Conservation (phyloP, 352 stramenopile species). For the Phytophthora pluvialis region DNA sequence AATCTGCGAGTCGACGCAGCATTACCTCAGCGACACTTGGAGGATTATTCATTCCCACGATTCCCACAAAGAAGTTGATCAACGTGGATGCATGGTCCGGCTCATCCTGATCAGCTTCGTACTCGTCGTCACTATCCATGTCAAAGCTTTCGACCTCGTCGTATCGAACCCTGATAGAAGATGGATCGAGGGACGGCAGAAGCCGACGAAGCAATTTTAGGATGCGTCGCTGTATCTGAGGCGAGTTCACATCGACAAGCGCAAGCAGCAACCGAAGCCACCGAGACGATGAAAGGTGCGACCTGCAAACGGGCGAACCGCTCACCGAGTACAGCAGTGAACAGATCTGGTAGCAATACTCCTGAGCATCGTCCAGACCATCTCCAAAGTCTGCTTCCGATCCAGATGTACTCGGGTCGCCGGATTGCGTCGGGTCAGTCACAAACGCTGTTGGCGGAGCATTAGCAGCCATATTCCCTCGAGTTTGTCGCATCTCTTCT, state of each 20-base stretch:
- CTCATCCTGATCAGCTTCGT: constrained; percentile 60
- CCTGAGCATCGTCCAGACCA: constrained; percentile 61
- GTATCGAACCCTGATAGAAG: constrained; percentile 63
- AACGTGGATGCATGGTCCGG: constrained; percentile 66
- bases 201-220: constrained; percentile 85
- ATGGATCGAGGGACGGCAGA: constrained; percentile 74
- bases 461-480: constrained; percentile 22
- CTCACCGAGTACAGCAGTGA: constrained; percentile 89
- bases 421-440: constrained; percentile 49
- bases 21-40: constrained; percentile 73
- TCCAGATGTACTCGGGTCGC: constrained; percentile 45
- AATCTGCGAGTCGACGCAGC: constrained; percentile 40
- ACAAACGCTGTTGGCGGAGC: constrained; percentile 33
- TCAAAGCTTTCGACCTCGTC: constrained; percentile 80
- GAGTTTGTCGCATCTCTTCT: constrained; percentile 66
- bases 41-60: constrained; percentile 71
- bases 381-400: constrained; percentile 44
- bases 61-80: constrained; percentile 82
- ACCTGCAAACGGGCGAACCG: constrained; percentile 78
- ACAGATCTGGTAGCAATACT: constrained; percentile 93
- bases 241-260: constrained; percentile 75
- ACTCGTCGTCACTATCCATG: constrained; percentile 86
- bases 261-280: constrained; percentile 86
- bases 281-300: constrained; percentile 82
- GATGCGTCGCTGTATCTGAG: constrained; percentile 81